phyloP scores from a whole-genome alignment of 768 basidiomycete genomes.

The Mycena polygramma region DNA sequence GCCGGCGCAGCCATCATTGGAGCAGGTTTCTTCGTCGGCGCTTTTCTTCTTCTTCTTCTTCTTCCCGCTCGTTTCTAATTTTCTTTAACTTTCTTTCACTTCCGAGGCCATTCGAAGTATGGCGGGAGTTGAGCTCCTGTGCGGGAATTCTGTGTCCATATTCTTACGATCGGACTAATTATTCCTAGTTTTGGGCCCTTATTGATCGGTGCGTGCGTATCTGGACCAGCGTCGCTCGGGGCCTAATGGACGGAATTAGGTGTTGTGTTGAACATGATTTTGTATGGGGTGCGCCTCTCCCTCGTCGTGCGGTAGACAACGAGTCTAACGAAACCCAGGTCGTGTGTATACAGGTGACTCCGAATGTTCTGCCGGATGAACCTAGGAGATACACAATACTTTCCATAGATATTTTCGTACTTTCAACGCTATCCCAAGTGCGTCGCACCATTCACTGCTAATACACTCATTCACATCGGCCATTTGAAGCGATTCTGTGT shows the following conservation, averaged over 20 bases:
- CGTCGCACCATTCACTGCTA: neutral
- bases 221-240: neutral
- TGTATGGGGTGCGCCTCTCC: slow-evolving; percentile 28
- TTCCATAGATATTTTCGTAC: slow-evolving; percentile 18
- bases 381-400: neutral
- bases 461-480: neutral
- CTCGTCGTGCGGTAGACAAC: neutral
- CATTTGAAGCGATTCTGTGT: slow-evolving; percentile 16
- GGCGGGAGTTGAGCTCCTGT: slow-evolving; percentile 35
- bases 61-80: no score
- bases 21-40: neutral
- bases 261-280: slow-evolving; percentile 23
- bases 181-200: slow-evolving; percentile 17
- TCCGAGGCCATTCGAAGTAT: slow-evolving; percentile 22
- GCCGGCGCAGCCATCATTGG: no score
- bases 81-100: slow-evolving; percentile 3
- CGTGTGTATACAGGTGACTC: slow-evolving; percentile 19
- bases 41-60: slow-evolving; percentile 7
- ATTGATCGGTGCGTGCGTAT: slow-evolving; percentile 1
- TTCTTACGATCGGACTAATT: neutral
- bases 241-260: slow-evolving; percentile 2
- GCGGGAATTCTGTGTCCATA: neutral
- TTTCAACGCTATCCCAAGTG: slow-evolving; percentile 20
- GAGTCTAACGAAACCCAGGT: neutral
- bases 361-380: neutral